These are phyloP conservation scores for Clonostachys rosea DNA, from an alignment of 2,329 filamentous ascomycete species.

Conservation along the genomic window DNA sequence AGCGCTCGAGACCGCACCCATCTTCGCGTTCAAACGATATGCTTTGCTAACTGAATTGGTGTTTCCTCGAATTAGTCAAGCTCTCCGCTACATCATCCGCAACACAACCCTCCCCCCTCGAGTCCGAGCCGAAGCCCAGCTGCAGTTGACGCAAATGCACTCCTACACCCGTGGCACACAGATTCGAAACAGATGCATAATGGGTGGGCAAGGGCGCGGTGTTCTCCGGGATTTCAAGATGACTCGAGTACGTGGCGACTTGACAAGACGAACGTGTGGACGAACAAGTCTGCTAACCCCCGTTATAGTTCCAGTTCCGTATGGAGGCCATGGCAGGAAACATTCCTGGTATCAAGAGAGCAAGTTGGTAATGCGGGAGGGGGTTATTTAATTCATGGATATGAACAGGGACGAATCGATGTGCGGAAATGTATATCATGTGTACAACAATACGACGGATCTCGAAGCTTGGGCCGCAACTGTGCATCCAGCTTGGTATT, in stretches of 20 bases:
- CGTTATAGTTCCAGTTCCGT: constrained; percentile 79
- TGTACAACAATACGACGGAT: neutral
- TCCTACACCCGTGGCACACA: constrained; percentile 90
- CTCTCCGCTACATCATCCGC: constrained; percentile 85
- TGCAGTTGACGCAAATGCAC: constrained; percentile 93
- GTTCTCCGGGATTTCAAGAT: constrained; percentile 92
- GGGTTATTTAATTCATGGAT: too few relatives aligned
- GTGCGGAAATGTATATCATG: constrained; percentile 1
- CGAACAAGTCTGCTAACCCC: constrained; percentile 13
- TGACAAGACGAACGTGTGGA: neutral
- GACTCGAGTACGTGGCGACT: constrained; percentile 63
- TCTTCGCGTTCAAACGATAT: neutral
- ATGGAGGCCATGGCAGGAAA: constrained; percentile 81
- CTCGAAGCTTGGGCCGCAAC: too few relatives aligned
- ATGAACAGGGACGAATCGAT: neutral
- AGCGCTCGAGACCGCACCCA: neutral
- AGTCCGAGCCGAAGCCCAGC: constrained; percentile 84
- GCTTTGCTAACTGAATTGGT: constrained; percentile 3
- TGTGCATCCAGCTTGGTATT: too few relatives aligned
- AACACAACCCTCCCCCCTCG: constrained; percentile 82
- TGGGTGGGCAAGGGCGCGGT: constrained; percentile 86
- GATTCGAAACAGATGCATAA: constrained; percentile 88
- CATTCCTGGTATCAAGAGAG: constrained; percentile 90
- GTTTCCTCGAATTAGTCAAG: constrained; percentile 61
- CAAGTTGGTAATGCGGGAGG: constrained; percentile 70